These are phyloP conservation scores for Auricularia auricula-judae DNA, from an alignment of 768 basidiomycete genomes.

Conservation along the genomic window DNA sequence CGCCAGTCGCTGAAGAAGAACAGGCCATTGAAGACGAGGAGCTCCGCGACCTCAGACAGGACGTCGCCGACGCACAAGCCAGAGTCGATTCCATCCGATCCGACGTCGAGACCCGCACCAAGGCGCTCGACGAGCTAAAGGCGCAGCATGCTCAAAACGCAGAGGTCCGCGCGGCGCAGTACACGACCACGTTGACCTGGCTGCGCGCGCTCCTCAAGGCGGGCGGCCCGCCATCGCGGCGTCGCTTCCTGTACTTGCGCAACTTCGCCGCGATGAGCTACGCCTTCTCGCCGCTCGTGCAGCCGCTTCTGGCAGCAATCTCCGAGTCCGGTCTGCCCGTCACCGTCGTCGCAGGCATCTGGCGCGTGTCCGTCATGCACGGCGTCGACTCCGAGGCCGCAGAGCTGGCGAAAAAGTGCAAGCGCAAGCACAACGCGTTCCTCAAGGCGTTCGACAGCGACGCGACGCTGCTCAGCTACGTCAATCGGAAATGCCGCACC, in stretches of 20 bases:
- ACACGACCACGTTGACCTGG: neutral
- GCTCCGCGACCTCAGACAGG: too few species aligned
- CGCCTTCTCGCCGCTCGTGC: neutral
- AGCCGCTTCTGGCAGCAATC: neutral
- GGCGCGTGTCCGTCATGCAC: neutral
- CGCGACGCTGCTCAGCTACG: neutral
- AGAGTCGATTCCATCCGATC: too few species aligned
- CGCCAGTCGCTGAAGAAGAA: too few species aligned
- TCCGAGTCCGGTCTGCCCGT: neutral
- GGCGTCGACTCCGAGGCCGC: neutral
- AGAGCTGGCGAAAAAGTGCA: neutral
- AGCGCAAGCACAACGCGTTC: neutral
- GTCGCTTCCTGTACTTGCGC: neutral
- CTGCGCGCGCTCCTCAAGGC: neutral
- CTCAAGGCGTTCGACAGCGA: neutral
- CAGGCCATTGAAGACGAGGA: too few species aligned
- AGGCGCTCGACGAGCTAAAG: too few species aligned
- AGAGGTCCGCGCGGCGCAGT: neutral
- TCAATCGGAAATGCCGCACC: neutral
- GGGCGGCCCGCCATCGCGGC: neutral
- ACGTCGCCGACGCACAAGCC: too few species aligned
- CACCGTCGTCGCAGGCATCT: neutral
- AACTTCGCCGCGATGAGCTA: neutral
- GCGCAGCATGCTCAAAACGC: neutral
- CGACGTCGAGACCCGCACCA: too few species aligned